These are phyloP conservation scores for Linum lewisii DNA, from an alignment of 345 rosid species.

Conservation along the genomic window DNA sequence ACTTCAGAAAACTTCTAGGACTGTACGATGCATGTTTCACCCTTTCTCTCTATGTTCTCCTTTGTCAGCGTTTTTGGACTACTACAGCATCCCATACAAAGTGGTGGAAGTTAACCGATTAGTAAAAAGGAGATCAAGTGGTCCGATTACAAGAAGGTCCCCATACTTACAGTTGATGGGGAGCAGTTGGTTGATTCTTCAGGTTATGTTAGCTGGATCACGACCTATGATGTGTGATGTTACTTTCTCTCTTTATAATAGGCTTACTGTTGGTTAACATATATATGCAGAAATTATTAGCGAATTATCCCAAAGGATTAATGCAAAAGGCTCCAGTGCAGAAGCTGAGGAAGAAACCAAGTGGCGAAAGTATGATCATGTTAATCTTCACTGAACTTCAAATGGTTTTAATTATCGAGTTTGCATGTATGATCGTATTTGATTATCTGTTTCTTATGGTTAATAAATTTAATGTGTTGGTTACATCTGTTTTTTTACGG, in stretches of 20 bases:
- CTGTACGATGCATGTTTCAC: too few species aligned
- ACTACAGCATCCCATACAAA: slow-evolving; percentile 69
- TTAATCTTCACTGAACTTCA: neutral
- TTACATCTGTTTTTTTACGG: too few species aligned
- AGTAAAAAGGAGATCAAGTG: slow-evolving; percentile 88
- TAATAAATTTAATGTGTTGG: too few species aligned
- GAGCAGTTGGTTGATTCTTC: slow-evolving; percentile 86
- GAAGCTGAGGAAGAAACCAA: slow-evolving; percentile 60
- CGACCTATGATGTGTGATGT: too few species aligned
- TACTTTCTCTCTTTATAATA: too few species aligned
- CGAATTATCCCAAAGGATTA: slow-evolving; percentile 46
- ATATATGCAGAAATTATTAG: slow-evolving; percentile 51
- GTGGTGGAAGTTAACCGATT: slow-evolving; percentile 84
- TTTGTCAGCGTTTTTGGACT: slow-evolving; percentile 75
- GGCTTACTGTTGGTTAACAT: slow-evolving; percentile 6
- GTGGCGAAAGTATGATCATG: slow-evolving; percentile 57
- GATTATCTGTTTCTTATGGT: neutral
- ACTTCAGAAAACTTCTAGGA: too few species aligned
- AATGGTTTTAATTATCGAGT: too few species aligned
- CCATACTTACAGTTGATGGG: slow-evolving; percentile 67
- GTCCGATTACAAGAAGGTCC: slow-evolving; percentile 95
- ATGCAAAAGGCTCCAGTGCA: slow-evolving; percentile 32
- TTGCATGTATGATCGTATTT: too few species aligned
- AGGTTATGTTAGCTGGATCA: too few species aligned
- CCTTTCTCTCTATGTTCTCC: neutral